Evolutionary conservation across 2,329 filamentous ascomycete genomes (phyloP), one percentile per base, ranked within the genome.

Genomic region (Fusarium illudens): DNA sequence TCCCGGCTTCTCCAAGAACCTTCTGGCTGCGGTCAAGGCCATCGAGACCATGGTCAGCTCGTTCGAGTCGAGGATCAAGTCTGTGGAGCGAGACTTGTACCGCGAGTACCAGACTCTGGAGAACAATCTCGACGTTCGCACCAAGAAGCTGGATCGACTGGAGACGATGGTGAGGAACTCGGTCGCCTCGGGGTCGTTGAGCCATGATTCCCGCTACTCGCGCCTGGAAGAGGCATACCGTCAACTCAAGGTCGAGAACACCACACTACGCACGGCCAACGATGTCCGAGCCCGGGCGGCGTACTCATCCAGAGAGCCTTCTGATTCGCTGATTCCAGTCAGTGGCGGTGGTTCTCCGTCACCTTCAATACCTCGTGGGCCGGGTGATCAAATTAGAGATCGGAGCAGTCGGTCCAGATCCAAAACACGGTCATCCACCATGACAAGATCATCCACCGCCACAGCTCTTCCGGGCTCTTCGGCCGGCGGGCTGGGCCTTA

Each of bases 81-180:
- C 85, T 7, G 90, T 97, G n/a, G 96, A 99, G 78, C 90, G 92
- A 50, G 92, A 97, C 63, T 81, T 98, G n/a, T 91, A 90, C 82
- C 92, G 93, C 66, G 94, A 98, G 75, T 98, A 97, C 75, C 92
- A 96, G 74, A 88, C 86, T 0, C 84, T 99, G 2, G 94, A 97
- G 78, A 89, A 89, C 71, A 92, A 89, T 34, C 87, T 97, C 27
- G 92, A 96, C 56, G 81, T 89, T 25, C 90, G 94, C 15, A 86
- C 90, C 62, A 96, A 96, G 82, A 93, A 93, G 71, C 87, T 99
- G 29, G 95, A 98, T 68, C 88, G 92, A 3, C 84, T 99, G 1
- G 96, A 99, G 79, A 88, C 90, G 15, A 86, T 93, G 39, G 89
- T 96, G 37, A 87, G 91, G 63, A 91, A 90, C 69, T 86, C 84